Evolutionary conservation across 768 basidiomycete genomes (phyloP).

Genomic region (Suillus fuscotomentosus): DNA sequence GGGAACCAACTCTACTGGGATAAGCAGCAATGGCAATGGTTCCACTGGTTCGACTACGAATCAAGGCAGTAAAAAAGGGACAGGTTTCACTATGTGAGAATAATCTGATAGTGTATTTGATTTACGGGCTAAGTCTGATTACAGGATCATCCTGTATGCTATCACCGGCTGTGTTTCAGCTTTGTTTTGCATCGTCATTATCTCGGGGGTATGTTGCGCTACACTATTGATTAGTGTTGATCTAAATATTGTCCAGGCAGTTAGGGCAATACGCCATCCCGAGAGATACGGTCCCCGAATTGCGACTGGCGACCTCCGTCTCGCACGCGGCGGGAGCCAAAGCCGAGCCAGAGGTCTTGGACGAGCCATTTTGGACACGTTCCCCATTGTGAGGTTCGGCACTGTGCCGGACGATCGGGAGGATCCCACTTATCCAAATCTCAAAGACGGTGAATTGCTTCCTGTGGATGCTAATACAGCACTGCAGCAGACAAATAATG

Average conservation of each 20-base stretch:
- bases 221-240: constrained; percentile 5
- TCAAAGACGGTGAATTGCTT: constrained; percentile 34
- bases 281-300: constrained; percentile 86
- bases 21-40: constrained; percentile 16
- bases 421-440: constrained; percentile 10
- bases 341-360: constrained; percentile 83
- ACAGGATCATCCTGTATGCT: constrained; percentile 76
- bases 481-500: constrained; percentile 12
- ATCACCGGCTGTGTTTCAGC: constrained; percentile 89
- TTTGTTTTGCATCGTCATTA: constrained; percentile 80
- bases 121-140: constrained; percentile 1
- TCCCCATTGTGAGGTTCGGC: constrained; percentile 90
- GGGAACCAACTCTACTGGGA: constrained; percentile 14
- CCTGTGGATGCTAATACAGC: constrained; percentile 6
- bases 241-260: constrained; percentile 45
- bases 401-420: constrained; percentile 11
- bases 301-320: constrained; percentile 26
- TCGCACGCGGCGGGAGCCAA: constrained; percentile 43
- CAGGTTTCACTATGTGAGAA: constrained; percentile 75
- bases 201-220: constrained; percentile 65
- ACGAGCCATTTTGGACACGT: constrained; percentile 92
- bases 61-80: constrained; percentile 33
- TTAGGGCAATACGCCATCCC: constrained; percentile 82
- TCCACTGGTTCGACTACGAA: constrained; percentile 13
- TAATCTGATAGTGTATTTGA: constrained; percentile 1